Conservation (phyloP, 2,329 filamentous ascomycete species). For the Cryoendolithus antarcticus region DNA sequence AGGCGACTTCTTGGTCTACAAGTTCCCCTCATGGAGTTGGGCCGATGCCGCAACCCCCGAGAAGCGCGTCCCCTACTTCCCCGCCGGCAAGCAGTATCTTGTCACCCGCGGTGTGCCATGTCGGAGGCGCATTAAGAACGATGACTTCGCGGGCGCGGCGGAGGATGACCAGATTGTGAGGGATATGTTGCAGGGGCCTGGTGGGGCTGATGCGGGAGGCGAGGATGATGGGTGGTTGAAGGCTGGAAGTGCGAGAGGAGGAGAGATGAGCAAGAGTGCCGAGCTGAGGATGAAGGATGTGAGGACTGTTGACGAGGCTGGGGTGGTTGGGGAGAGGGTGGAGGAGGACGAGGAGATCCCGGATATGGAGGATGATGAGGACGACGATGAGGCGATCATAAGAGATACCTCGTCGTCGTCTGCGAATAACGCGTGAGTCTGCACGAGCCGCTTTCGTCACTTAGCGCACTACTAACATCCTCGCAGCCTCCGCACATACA, state of each 20-base stretch:
- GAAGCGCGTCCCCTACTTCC: conserved; percentile 70
- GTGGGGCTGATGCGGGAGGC: conserved; percentile 31
- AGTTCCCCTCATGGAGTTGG: conserved; percentile 98
- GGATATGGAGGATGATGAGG: conserved; percentile 95
- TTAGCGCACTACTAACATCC: conserved; percentile 15
- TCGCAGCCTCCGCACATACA: conserved; percentile 67
- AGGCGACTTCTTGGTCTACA: conserved; percentile 96
- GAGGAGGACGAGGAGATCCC: conserved; percentile 75
- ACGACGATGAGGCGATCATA: conserved; percentile 92
- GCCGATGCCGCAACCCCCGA: conserved; percentile 70
- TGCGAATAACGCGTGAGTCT: too few species aligned
- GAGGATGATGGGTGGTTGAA: conserved; percentile 84
- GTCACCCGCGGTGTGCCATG: conserved; percentile 92
- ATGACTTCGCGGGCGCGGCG: conserved; percentile 82
- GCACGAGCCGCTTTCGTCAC: too few species aligned
- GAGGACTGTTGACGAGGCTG: conserved; percentile 76
- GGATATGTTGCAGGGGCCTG: conserved; percentile 52
- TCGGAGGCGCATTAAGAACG: conserved; percentile 68
- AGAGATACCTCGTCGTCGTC: conserved; percentile 42
- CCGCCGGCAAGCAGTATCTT: conserved; percentile 84
- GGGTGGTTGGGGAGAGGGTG: conserved; percentile 66
- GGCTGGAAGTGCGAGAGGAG: conserved; percentile 63
- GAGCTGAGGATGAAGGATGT: conserved; percentile 70
- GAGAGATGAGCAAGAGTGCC: conserved; percentile 25
- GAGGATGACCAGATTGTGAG: conserved; percentile 79